Conservation (phyloP, 2,329 filamentous ascomycete species). For the Hypoxylon sp. region DNA sequence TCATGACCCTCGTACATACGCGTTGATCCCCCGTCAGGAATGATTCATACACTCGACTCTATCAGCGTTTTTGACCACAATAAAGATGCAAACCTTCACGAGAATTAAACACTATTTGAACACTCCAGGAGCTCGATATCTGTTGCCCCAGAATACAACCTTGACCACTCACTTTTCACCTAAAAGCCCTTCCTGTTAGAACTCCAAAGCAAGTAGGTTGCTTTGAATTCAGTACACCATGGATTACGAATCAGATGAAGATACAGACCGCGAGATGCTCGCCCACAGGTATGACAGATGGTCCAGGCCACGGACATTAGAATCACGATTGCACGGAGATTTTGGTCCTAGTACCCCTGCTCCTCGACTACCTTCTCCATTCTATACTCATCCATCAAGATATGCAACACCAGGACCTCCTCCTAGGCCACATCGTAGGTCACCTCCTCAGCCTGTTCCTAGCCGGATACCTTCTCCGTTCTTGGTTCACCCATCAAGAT, state of each 20-base stretch:
- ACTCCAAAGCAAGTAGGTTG: background rate
- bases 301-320: background rate
- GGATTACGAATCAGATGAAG: background rate
- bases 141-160: background rate
- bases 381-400: background rate
- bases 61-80: background rate
- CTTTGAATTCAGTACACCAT: background rate
- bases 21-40: background rate
- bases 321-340: background rate
- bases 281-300: background rate
- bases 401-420: background rate
- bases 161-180: background rate
- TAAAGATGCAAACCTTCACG: slow-evolving; percentile 3
- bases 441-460: background rate
- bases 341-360: background rate
- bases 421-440: background rate
- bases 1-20: background rate
- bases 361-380: background rate
- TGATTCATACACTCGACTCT: slow-evolving; percentile 10
- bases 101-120: background rate
- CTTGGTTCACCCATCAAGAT: background rate
- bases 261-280: background rate
- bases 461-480: background rate
- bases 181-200: background rate
- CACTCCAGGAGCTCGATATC: background rate